Percentiles rank a stretch among this genome's conserved stretches.
Evolutionary conservation across 2,329 filamentous ascomycete genomes (phyloP).

Genomic region (Xylariaceae sp.): DNA sequence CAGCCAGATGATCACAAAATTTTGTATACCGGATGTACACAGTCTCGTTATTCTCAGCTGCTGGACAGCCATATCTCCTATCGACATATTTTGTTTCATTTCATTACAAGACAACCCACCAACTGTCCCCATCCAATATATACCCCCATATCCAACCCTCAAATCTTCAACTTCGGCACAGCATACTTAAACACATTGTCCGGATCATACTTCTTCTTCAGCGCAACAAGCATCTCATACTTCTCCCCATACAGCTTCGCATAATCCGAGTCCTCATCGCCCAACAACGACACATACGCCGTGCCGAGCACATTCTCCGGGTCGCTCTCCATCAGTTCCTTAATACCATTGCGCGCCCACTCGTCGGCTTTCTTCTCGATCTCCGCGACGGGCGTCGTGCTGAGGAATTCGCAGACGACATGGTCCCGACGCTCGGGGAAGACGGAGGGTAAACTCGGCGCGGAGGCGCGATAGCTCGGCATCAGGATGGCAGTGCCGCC

Average conservation of each 20-base stretch:
- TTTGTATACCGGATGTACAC: no score
- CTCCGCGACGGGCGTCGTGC: conserved; percentile 22
- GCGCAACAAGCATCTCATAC: conserved; percentile 19
- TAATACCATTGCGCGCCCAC: conserved; percentile 22
- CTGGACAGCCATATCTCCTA: no score
- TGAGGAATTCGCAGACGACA: conserved; percentile 34
- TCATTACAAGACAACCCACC: no score
- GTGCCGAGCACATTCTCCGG: conserved; percentile 27
- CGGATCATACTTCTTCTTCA: conserved; percentile 35
- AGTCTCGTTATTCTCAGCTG: no score
- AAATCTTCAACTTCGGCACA: conserved; percentile 14
- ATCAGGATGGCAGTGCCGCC: conserved; percentile 28
- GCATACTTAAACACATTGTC: conserved; percentile 33
- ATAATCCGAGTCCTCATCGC: conserved; percentile 26
- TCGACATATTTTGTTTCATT: no score
- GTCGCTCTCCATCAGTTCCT: conserved; percentile 21
- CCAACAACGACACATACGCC: conserved; percentile 32
- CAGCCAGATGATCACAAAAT: no score
- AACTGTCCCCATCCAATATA: no score
- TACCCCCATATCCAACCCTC: not conserved
- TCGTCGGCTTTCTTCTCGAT: conserved; percentile 23
- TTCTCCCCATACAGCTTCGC: conserved; percentile 31
- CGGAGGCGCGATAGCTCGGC: conserved; percentile 32
- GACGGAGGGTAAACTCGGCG: conserved; percentile 26
- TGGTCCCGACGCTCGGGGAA: conserved; percentile 32